Conservation (phyloP, 2,329 filamentous ascomycete genomes). For the Ophiosphaerella herpotricha region DNA sequence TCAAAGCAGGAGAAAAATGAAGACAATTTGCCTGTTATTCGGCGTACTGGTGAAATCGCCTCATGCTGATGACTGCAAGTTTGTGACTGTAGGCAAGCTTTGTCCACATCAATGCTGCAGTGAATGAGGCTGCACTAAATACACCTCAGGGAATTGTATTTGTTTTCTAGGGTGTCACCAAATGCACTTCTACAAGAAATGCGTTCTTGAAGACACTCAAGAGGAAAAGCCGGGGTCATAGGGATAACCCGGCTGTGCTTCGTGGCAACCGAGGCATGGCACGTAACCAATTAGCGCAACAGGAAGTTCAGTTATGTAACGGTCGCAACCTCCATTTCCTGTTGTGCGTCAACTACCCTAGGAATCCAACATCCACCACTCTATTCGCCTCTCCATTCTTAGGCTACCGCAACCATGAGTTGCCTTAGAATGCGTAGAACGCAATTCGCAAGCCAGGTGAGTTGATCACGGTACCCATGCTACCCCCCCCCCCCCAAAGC, state of each 20-base stretch:
- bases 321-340: slow-evolving; percentile 21
- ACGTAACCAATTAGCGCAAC: slow-evolving; percentile 29
- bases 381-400: slow-evolving; percentile 31
- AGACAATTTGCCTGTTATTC: too few relatives aligned
- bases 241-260: slow-evolving; percentile 13
- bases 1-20: slow-evolving; percentile 3
- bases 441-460: slow-evolving; percentile 47
- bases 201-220: slow-evolving; percentile 1
- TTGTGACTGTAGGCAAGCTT: too few relatives aligned
- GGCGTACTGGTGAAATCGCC: too few relatives aligned
- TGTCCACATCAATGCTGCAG: too few relatives aligned
- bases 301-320: slow-evolving; percentile 1
- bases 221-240: slow-evolving; percentile 34
- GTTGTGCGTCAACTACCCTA: slow-evolving; percentile 12
- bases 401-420: slow-evolving; percentile 43
- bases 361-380: slow-evolving; percentile 27
- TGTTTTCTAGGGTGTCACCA: too few relatives aligned
- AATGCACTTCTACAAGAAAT: background rate
- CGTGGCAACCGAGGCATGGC: slow-evolving; percentile 35
- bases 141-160: too few relatives aligned
- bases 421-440: slow-evolving; percentile 47
- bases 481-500: slow-evolving; percentile 12
- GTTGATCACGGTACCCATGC: slow-evolving; percentile 17
- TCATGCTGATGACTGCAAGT: too few relatives aligned
- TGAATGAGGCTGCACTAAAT: too few relatives aligned